Evolutionary conservation across 116 monocot genomes (phyloP).

Genomic region (Papilionanthe hybrid): DNA sequence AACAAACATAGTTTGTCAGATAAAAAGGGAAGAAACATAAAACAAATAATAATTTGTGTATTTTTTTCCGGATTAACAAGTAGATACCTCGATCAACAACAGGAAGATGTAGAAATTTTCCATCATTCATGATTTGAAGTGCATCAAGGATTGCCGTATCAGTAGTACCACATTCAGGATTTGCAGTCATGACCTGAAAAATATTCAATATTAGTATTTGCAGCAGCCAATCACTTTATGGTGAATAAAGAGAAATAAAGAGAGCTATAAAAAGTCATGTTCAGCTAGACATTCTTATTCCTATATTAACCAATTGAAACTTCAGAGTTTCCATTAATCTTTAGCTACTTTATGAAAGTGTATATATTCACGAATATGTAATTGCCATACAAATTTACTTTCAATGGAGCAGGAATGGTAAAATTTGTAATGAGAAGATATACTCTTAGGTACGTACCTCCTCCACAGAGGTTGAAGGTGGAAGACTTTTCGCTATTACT

Average conservation of each 20-base stretch:
- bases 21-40: slow-evolving; percentile 2
- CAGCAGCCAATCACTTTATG: not conserved
- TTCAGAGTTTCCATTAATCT: slow-evolving; percentile 1
- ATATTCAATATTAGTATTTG: not conserved
- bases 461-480: slow-evolving; percentile 70
- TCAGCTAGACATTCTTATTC: not conserved
- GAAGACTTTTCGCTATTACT: slow-evolving; percentile 73
- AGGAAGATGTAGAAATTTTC: slow-evolving; percentile 90
- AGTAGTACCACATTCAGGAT: slow-evolving; percentile 77
- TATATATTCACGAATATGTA: not conserved
- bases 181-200: slow-evolving; percentile 83
- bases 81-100: slow-evolving; percentile 77
- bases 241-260: not conserved
- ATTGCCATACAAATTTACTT: not conserved
- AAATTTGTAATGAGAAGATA: not conserved
- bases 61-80: not conserved
- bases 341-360: not conserved
- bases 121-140: slow-evolving; percentile 87
- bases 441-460: slow-evolving; percentile 33
- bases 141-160: slow-evolving; percentile 94
- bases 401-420: not conserved
- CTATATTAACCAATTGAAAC: slow-evolving; percentile 1
- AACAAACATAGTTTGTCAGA: not conserved
- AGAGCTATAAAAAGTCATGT: not conserved
- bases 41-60: not conserved